phyloP scores from a whole-genome alignment of 805 yeast species.

The Ogataea ramenticola region DNA sequence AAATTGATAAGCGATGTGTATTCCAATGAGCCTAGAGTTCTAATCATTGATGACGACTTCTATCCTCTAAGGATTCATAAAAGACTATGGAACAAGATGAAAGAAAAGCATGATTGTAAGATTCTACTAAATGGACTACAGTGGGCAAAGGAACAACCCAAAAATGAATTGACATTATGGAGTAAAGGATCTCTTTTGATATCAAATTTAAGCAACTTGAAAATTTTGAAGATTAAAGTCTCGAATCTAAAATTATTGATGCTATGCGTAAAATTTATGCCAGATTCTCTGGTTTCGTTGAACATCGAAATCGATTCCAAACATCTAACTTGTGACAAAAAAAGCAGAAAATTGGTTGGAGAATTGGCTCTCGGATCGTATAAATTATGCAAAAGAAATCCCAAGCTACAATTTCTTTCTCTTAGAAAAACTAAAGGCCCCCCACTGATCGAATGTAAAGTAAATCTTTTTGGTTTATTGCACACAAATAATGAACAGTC shows the following conservation, averaged over 20 bases:
- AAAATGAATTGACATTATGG: background rate
- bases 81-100: too few species aligned
- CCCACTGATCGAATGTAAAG: background rate
- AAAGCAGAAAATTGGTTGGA: background rate
- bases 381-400: background rate
- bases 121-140: too few species aligned
- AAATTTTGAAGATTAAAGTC: background rate
- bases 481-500: too few species aligned
- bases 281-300: background rate
- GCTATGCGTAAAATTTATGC: background rate
- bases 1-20: too few species aligned
- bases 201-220: background rate
- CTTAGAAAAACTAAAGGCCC: background rate
- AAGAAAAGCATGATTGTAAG: background rate
- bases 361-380: background rate
- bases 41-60: too few species aligned
- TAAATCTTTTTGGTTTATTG: background rate
- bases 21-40: background rate
- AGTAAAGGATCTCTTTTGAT: background rate
- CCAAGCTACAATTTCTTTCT: background rate
- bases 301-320: background rate
- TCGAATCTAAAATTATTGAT: background rate
- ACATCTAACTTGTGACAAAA: background rate
- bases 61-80: too few species aligned
- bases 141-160: too few species aligned